Conservation (phyloP, 1,139 yeast genomes). For the Magnusiomyces suaveolens region DNA sequence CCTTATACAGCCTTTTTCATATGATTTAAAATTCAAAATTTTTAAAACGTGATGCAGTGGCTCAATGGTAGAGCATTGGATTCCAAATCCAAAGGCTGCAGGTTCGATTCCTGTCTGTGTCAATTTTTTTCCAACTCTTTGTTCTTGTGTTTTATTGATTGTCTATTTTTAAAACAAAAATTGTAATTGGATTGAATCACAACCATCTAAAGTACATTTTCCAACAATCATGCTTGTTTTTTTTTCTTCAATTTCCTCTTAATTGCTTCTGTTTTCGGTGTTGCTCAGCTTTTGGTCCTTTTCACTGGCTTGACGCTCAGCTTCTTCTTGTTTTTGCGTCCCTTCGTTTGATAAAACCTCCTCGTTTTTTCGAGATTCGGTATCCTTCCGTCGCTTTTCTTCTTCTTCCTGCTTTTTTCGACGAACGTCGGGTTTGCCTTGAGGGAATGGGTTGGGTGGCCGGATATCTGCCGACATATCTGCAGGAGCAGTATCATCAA, state of each 20-base stretch:
- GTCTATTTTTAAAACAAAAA: not conserved
- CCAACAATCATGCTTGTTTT: not conserved
- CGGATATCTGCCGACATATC: constrained; percentile 5
- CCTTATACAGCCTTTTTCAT: too few relatives aligned
- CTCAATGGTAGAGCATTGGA: constrained; percentile 29
- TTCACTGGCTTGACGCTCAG: too few relatives aligned
- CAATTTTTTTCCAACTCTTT: constrained; percentile 8
- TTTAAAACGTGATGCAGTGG: constrained; percentile 14
- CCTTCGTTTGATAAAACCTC: not conserved
- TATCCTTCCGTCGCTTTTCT: not conserved
- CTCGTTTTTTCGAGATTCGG: not conserved
- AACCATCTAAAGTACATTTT: not conserved
- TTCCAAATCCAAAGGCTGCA: constrained; percentile 26
- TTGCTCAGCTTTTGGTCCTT: too few relatives aligned
- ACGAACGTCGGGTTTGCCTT: constrained; percentile 16
- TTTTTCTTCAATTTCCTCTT: too few relatives aligned
- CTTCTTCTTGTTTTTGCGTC: not conserved
- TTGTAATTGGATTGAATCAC: not conserved
- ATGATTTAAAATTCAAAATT: not conserved
- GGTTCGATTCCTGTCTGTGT: constrained; percentile 21
- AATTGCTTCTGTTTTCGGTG: not conserved
- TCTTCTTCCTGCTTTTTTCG: constrained; percentile 11
- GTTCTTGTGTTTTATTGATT: not conserved
- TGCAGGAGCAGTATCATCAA: constrained; percentile 1
- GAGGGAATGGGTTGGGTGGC: constrained; percentile 15